These are phyloP conservation scores for Colletotrichum shisoi DNA, from an alignment of 2,329 filamentous ascomycete genomes.

Conservation along the genomic window DNA sequence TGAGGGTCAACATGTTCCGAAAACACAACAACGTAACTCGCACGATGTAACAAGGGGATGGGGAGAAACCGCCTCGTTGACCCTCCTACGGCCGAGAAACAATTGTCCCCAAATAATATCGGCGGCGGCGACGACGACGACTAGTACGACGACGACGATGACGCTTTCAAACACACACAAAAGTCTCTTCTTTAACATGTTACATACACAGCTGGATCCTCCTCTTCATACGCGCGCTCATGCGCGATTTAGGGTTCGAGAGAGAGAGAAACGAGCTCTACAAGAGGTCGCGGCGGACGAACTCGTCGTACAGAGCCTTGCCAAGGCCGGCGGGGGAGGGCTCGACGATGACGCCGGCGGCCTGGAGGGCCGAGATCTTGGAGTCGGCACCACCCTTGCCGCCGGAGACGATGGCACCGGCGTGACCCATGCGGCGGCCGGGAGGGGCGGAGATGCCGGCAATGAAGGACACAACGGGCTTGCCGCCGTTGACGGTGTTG, in stretches of 20 bases:
- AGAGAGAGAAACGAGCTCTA: slow-evolving; percentile 58
- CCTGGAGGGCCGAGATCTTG: slow-evolving; percentile 95
- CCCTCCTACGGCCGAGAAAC: slow-evolving; percentile 5
- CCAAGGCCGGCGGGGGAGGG: slow-evolving; percentile 89
- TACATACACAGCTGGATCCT: slow-evolving; percentile 38
- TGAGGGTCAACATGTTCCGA: slow-evolving; percentile 11
- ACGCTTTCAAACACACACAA: slow-evolving; percentile 26
- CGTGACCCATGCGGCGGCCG: slow-evolving; percentile 97
- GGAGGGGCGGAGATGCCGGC: slow-evolving; percentile 97
- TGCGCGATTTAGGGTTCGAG: slow-evolving; percentile 1
- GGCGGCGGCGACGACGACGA: not conserved
- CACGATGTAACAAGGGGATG: slow-evolving; percentile 2
- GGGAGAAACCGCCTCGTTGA: not conserved
- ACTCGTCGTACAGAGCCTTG: slow-evolving; percentile 93
- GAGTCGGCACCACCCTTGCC: slow-evolving; percentile 98
- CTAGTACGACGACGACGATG: not conserved
- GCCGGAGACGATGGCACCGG: slow-evolving; percentile 95
- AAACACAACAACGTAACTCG: slow-evolving; percentile 7
- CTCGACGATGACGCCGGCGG: slow-evolving; percentile 94
- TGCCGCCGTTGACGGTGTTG: slow-evolving; percentile 84
- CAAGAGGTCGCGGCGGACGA: slow-evolving; percentile 94
- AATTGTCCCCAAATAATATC: slow-evolving; percentile 20
- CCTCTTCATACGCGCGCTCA: slow-evolving; percentile 12
- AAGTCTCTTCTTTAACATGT: slow-evolving; percentile 37
- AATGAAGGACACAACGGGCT: slow-evolving; percentile 98